A percentile compares a stretch with the other conserved stretches of the same genome.
Conservation (phyloP, 306 rosid species). For the Fragaria iinumae region DNA sequence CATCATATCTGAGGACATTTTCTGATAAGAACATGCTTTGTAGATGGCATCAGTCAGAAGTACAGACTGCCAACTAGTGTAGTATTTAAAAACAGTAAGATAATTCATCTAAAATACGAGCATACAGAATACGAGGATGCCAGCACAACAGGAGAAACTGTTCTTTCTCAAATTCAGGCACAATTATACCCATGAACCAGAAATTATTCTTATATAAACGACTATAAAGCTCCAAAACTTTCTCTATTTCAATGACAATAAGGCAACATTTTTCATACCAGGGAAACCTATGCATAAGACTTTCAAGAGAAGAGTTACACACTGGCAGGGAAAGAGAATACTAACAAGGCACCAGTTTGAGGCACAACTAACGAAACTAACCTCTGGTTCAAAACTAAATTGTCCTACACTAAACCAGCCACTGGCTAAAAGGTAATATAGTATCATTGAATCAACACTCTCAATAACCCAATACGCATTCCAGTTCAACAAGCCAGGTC, state of each 20-base stretch:
- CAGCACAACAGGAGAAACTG: not conserved
- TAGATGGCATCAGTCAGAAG: not conserved
- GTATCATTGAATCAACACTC: not conserved
- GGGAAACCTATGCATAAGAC: not conserved
- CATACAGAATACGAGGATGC: not conserved
- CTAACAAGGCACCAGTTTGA: not conserved
- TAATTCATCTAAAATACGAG: not conserved
- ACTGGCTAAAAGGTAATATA: not conserved
- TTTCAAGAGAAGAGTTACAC: not conserved
- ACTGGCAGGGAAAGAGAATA: not conserved
- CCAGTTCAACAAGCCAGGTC: not conserved
- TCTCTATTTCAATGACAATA: no score
- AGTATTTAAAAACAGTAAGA: not conserved
- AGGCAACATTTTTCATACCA: conserved; percentile 6
- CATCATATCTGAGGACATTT: not conserved
- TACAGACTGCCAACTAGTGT: not conserved
- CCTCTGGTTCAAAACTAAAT: no score
- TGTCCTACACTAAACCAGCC: not conserved
- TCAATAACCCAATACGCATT: not conserved
- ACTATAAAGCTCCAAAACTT: not conserved
- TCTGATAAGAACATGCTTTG: not conserved
- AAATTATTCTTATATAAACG: not conserved
- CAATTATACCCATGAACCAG: not conserved
- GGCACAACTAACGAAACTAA: no score
- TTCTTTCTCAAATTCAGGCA: not conserved